Evolutionary conservation across 768 basidiomycete species (phyloP).

Genomic region (Neoboletus brunneissimus): DNA sequence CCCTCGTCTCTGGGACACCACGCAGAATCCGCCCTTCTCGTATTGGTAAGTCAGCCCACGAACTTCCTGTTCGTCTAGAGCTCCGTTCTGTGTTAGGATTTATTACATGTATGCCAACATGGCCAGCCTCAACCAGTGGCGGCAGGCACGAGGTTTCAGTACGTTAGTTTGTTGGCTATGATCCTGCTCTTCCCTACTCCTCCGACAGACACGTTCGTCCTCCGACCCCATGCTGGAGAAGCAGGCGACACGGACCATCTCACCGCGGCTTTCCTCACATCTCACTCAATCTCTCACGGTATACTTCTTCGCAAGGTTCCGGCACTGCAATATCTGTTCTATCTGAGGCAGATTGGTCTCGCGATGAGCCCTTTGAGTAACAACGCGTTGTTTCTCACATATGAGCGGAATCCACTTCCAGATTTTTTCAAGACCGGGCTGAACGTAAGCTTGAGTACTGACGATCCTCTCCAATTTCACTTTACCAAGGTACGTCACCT

Average conservation of each 20-base stretch:
- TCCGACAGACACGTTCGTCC: conserved; percentile 83
- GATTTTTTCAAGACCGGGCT: conserved; percentile 96
- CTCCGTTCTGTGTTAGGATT: conserved; percentile 50
- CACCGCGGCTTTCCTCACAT: conserved; percentile 91
- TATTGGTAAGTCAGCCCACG: conserved; percentile 67
- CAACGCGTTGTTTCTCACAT: conserved; percentile 94
- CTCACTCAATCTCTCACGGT: conserved; percentile 99
- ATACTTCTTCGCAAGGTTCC: conserved; percentile 97
- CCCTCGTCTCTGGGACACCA: conserved; percentile 84
- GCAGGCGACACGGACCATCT: conserved; percentile 98
- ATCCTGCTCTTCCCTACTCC: conserved; percentile 3
- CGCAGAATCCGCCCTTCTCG: conserved; percentile 89
- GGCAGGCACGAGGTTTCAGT: conserved; percentile 88
- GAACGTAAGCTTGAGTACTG: conserved; percentile 94
- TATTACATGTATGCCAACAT: conserved; percentile 99
- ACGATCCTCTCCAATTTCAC: conserved; percentile 95
- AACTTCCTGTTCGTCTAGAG: not conserved
- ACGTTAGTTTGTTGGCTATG: conserved; percentile 30
- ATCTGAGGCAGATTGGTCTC: conserved; percentile 95
- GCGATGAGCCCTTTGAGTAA: conserved; percentile 99
- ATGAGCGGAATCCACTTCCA: conserved; percentile 94
- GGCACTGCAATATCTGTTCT: conserved; percentile 94
- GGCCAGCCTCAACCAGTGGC: conserved; percentile 92
- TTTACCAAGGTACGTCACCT: conserved; percentile 81
- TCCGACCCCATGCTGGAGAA: conserved; percentile 96